Evolutionary conservation across 371 early-diverging fungal genomes (phyloP).

Genomic region (Mucor indicus): DNA sequence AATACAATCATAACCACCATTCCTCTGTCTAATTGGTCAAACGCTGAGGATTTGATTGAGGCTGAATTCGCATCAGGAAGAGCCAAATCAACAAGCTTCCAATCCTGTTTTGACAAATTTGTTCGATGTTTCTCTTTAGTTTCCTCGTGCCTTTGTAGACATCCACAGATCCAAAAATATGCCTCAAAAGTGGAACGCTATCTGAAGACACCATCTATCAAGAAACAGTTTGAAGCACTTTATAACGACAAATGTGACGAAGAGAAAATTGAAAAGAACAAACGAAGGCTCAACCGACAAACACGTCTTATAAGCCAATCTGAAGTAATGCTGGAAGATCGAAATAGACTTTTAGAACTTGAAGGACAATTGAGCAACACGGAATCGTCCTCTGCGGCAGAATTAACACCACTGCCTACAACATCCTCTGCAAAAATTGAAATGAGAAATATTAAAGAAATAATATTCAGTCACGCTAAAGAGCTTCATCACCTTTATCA

Average conservation of each 20-base stretch:
- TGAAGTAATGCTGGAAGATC: constrained; percentile 8
- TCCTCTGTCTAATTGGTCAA: constrained; percentile 7
- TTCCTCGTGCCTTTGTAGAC: constrained; percentile 7
- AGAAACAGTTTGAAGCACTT: constrained; percentile 2
- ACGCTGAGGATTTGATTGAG: constrained; percentile 6
- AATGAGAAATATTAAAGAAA: constrained; percentile 1
- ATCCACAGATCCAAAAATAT: constrained; percentile 7
- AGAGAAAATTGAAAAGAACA: constrained; percentile 6
- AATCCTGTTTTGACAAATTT: constrained; percentile 10
- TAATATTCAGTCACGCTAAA: neutral
- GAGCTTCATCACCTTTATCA: neutral
- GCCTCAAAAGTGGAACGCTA: constrained; percentile 8
- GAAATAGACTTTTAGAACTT: constrained; percentile 4
- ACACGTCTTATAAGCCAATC: constrained; percentile 7
- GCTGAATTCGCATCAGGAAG: constrained; percentile 7
- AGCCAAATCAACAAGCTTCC: constrained; percentile 10
- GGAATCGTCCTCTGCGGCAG: neutral
- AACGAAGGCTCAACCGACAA: constrained; percentile 4
- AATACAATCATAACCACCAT: constrained; percentile 7
- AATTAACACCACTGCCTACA: neutral
- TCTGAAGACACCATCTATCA: constrained; percentile 4
- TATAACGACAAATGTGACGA: constrained; percentile 4
- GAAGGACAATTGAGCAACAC: constrained; percentile 1
- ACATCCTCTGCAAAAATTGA: neutral
- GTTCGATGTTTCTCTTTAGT: constrained; percentile 8